Conservation (phyloP, 2,329 filamentous ascomycete genomes). For the Cryphonectria nitschkei region DNA sequence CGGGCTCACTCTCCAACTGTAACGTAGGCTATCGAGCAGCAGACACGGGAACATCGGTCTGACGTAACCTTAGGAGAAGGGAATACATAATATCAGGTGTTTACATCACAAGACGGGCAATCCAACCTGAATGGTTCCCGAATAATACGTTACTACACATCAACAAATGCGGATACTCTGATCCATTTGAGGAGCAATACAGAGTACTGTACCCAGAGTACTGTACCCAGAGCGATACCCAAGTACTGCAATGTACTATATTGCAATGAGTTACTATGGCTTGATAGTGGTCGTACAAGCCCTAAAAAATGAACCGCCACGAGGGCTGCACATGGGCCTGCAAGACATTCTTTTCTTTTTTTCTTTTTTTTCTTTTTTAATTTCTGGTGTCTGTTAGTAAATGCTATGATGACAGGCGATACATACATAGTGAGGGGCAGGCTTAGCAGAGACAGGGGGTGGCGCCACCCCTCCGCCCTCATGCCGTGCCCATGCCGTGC, state of each 20-base stretch:
- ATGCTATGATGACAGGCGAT: no score
- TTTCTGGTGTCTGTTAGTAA: no score
- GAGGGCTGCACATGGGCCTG: not conserved
- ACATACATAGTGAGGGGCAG: not conserved
- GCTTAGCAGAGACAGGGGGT: not conserved
- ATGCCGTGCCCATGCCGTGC: not conserved
- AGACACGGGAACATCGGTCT: not conserved
- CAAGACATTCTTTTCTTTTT: not conserved
- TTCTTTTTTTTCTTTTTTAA: not conserved
- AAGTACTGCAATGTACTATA: not conserved
- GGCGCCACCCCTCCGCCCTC: not conserved
- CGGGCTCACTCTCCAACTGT: not conserved
- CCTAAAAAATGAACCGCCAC: not conserved
- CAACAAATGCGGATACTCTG: not conserved
- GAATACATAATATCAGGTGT: not conserved
- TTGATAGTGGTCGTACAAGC: not conserved
- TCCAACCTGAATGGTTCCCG: no score
- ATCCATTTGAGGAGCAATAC: not conserved
- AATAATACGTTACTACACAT: not conserved
- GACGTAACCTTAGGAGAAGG: conserved; percentile 7
- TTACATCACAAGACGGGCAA: not conserved
- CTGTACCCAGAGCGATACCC: not conserved
- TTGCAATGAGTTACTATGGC: not conserved
- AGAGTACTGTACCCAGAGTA: not conserved
- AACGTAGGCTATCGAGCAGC: conserved; percentile 11